Evolutionary conservation across 2,329 filamentous ascomycete genomes (phyloP), one percentile per base, ranked within the genome.

Genomic region (Calcarisporium arbuscula): DNA sequence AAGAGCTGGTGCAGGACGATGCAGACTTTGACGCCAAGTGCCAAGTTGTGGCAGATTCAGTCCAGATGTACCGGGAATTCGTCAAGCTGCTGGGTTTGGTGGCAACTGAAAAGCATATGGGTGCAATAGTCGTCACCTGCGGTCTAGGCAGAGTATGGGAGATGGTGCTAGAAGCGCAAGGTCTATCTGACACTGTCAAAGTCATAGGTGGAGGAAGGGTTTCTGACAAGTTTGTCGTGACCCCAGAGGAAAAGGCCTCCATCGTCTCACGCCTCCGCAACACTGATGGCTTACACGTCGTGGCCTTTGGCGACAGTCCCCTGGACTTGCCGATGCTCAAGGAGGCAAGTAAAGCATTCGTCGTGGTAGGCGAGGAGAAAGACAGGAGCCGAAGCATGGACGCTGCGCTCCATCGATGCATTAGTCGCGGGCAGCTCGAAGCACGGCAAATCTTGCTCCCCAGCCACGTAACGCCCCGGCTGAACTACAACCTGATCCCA

Each of bases 291-390:
- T 28, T 62, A 62, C 74, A 28, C 65, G 68, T 79, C 14, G 68
- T 59, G 50, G 77, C 72, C 0, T 75, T 82, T 43, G 76, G 77
- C n/a, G 75, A 80, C 44, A 75, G 76, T 42, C 61, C 61, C 0
- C 40, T 79, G 6, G 78, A 82, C 43, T 25, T 82, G 14, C 51
- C 57, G 0, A 82, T 82, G 77, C 43, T 82, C 10, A 42, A 41
- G 3, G 44, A 54, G 21, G 77, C 77, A 0, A 53, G 80, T 42
- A 39, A 67, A 36, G 69, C 74, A 0, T 49, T 78, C 23, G 61
- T 82, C 5, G 64, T 82, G 0, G 71, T 76, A 4, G 72, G 73
- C 1, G 52, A 69, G 0, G 50, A 68, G 42, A 5, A 41, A 0
- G 50, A 31, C 0, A 61, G 73, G 33, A 80, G 72, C 49, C 64